Percentiles rank a stretch among this genome's conserved stretches.
These are phyloP conservation scores for Fusarium incarnatum DNA, from an alignment of 2,329 filamentous ascomycete species.

Conservation along the genomic window DNA sequence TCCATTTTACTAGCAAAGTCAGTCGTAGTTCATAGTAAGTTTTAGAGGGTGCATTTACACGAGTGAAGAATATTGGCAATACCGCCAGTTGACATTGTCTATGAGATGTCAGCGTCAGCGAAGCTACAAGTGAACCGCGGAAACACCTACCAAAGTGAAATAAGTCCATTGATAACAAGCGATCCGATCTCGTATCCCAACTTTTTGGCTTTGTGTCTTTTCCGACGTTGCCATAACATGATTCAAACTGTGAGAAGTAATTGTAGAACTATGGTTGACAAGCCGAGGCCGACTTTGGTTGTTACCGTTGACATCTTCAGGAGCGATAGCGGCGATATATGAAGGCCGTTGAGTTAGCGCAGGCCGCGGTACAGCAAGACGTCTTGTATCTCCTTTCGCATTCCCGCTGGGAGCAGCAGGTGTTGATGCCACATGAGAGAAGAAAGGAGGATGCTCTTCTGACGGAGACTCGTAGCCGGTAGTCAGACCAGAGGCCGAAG, in stretches of 20 bases:
- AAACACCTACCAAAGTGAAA: slow-evolving; percentile 67
- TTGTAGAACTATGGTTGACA: slow-evolving; percentile 26
- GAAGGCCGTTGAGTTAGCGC: slow-evolving; percentile 33
- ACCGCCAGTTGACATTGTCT: slow-evolving; percentile 65
- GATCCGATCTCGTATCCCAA: slow-evolving; percentile 63
- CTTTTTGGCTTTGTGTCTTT: slow-evolving; percentile 46
- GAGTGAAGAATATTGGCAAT: slow-evolving; percentile 65
- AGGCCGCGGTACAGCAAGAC: slow-evolving; percentile 21
- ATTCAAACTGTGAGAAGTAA: slow-evolving; percentile 46
- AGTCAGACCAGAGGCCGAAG: slow-evolving; percentile 5
- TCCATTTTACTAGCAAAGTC: slow-evolving; percentile 41
- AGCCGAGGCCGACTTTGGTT: slow-evolving; percentile 16
- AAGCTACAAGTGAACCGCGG: background rate
- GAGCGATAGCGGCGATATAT: slow-evolving; percentile 29
- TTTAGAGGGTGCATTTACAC: slow-evolving; percentile 10
- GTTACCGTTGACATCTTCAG: slow-evolving; percentile 1
- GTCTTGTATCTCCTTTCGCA: background rate
- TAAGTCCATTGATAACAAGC: slow-evolving; percentile 76
- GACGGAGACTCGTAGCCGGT: slow-evolving; percentile 55
- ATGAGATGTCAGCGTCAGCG: slow-evolving; percentile 2
- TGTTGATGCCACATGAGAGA: slow-evolving; percentile 33
- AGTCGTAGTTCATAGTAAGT: background rate
- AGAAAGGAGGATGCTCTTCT: slow-evolving; percentile 50
- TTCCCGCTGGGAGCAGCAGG: slow-evolving; percentile 1
- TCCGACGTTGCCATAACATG: slow-evolving; percentile 51